Base-by-base conservation (phyloP, 306 rosid species). In the Gleditsia sinensis region DNA sequence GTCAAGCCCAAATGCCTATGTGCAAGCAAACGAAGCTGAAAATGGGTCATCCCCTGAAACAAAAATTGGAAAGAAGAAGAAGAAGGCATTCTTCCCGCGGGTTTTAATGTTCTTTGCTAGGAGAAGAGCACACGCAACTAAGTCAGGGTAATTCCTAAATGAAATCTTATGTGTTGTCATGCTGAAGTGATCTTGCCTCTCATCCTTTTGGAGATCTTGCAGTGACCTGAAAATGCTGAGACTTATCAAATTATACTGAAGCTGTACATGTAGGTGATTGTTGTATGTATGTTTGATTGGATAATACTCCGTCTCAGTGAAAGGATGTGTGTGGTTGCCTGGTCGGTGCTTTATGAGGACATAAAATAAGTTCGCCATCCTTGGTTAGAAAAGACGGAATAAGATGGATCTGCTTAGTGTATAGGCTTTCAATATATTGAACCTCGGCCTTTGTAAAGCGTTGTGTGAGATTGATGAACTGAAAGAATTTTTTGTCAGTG, bases 71-170 rank as follows among this genome's bases (percentile, higher is more conserved):
- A 95, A 85, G 86, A 95, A 86, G 86, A 92, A 91, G 81, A 94
- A 82, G 84, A 90, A 23, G 74, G 77, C 99, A 7, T 63, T 92
- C 20, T 86, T 95, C 74, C 99, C 98, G 0, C 84, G 99, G 72
- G 82, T 95, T 77, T 83, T 92, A 68, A 90, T 92, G 99, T 92
- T 92, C 79, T 88, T 92, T 85, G 90, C 87, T 32, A 86, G 88
- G 83, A 88, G 83, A 74, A 92, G 55, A 81, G 25, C 88, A 10
- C 85, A 81, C 50, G 10, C 89, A 32, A 82, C 65, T 73, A 89
- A 87, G 85, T 51, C 80, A 25, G 85, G 87, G 57, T 81, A 83
- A 77, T 67, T 66, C 74, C 60, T 67, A 54, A 74, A 24, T 63
- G 72, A 65, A 70, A 70, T 69, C 11, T 11, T 45, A 17, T 53